Percentiles rank a stretch among this genome's conserved stretches.
Evolutionary conservation across 495 filamentous ascomycete genomes (phyloP).

Genomic region (Penicillium silybi): DNA sequence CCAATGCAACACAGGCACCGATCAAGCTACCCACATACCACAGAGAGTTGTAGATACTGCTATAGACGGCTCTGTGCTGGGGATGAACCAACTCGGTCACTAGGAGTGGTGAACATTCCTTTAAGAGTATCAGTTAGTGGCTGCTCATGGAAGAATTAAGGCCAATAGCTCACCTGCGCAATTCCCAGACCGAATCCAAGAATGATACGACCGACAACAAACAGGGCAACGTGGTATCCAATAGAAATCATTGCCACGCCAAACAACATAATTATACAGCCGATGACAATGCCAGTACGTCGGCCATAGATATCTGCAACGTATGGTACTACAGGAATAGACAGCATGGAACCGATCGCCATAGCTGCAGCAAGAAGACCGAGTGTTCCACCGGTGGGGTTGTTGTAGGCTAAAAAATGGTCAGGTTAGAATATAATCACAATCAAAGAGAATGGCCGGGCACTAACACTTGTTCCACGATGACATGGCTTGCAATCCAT

Average conservation of each 20-base stretch:
- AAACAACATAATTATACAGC: conserved; percentile 64
- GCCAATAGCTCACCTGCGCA: conserved; percentile 34
- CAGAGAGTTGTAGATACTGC: conserved; percentile 58
- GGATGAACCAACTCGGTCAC: conserved; percentile 63
- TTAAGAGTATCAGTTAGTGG: conserved; percentile 23
- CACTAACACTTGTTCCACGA: conserved; percentile 29
- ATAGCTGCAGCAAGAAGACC: conserved; percentile 67
- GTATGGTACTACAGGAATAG: conserved; percentile 61
- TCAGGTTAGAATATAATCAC: not conserved
- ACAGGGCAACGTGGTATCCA: conserved; percentile 51
- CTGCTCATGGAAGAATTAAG: no score
- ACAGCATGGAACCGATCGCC: conserved; percentile 61
- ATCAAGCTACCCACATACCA: conserved; percentile 51
- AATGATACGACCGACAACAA: conserved; percentile 51
- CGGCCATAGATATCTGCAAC: conserved; percentile 60
- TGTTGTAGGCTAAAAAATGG: conserved; percentile 24
- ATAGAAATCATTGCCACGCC: conserved; percentile 58
- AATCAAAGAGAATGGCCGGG: not conserved
- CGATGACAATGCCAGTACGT: conserved; percentile 56
- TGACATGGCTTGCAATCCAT: conserved; percentile 35
- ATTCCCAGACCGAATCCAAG: conserved; percentile 61
- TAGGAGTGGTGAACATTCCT: conserved; percentile 57
- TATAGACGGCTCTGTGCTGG: conserved; percentile 63
- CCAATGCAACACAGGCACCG: conserved; percentile 21
- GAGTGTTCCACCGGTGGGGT: conserved; percentile 50